phyloP scores from a whole-genome alignment of 2,329 filamentous ascomycete genomes.

The Truncatella angustata region DNA sequence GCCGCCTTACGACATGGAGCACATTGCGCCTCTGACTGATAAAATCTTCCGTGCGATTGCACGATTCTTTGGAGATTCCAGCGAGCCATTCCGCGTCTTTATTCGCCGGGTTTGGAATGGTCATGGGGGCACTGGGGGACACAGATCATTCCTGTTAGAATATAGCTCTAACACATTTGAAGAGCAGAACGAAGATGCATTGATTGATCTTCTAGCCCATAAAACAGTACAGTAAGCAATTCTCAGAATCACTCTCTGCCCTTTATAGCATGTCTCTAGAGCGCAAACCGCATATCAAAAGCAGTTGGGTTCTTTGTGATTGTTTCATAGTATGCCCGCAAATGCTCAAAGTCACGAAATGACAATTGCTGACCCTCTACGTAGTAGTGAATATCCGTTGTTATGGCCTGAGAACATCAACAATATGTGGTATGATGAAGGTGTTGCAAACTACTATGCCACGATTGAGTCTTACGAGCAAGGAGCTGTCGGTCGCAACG shows the following conservation, averaged over 20 bases:
- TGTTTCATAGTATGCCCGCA: too few relatives aligned
- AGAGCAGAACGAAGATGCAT: background rate
- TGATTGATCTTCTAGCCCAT: background rate
- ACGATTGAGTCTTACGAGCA: conserved; percentile 1
- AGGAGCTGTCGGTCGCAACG: background rate
- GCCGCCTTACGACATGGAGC: background rate
- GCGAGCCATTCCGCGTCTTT: background rate
- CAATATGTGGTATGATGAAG: conserved; percentile 3
- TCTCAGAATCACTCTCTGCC: too few relatives aligned
- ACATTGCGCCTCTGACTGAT: background rate
- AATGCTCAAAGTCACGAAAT: too few relatives aligned
- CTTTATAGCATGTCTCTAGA: too few relatives aligned
- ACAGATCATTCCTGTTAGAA: conserved; percentile 4
- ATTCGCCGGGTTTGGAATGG: background rate
- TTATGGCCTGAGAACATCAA: background rate
- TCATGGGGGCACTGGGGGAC: background rate
- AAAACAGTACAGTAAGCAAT: conserved; percentile 5
- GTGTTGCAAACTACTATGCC: conserved; percentile 8
- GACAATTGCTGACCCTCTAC: too few relatives aligned
- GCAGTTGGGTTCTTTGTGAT: too few relatives aligned
- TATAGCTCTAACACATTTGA: background rate
- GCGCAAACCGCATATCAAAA: too few relatives aligned
- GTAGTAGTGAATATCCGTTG: conserved; percentile 3
- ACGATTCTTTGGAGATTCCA: background rate
- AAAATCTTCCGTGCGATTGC: conserved; percentile 2